phyloP scores from a whole-genome alignment of 208 protist genomes.

The Trypanosoma conorhini region DNA sequence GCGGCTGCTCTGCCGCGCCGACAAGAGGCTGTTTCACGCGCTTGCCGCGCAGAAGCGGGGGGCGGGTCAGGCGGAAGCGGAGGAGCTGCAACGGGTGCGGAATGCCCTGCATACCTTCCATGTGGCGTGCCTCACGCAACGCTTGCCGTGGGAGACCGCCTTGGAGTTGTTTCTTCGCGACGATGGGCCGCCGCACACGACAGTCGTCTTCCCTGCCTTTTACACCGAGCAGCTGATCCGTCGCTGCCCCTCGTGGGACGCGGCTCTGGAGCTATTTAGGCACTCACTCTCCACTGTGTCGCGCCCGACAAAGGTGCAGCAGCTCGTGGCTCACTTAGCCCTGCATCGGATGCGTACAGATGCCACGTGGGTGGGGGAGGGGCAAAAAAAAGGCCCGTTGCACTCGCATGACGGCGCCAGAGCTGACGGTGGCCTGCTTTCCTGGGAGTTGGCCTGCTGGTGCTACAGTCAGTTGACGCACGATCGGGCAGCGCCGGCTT shows the following conservation, averaged over 20 bases:
- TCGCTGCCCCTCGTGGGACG: constrained; percentile 32
- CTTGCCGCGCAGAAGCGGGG: not conserved
- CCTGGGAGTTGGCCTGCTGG: constrained; percentile 28
- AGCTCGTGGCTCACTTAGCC: constrained; percentile 34
- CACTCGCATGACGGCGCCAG: not conserved
- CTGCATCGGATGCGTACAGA: constrained; percentile 37
- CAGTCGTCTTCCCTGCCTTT: constrained; percentile 48
- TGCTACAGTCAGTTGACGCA: constrained; percentile 31
- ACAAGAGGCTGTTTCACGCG: not conserved
- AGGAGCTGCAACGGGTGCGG: not conserved
- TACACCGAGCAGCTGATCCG: constrained; percentile 45
- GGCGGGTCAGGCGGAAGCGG: not conserved
- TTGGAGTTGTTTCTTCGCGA: constrained; percentile 10
- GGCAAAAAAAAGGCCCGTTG: not conserved
- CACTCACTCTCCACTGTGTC: constrained; percentile 50
- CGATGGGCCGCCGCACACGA: constrained; percentile 46
- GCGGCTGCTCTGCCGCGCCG: not conserved
- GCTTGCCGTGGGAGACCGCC: constrained; percentile 13
- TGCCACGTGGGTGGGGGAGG: constrained; percentile 8
- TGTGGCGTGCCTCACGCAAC: constrained; percentile 2
- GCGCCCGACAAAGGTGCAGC: constrained; percentile 54
- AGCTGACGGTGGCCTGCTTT: constrained; percentile 15
- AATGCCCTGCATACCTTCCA: constrained; percentile 17
- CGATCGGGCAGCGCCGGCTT: not conserved
- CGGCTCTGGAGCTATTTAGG: constrained; percentile 35